These are phyloP conservation scores for Parachaetomium inaequale DNA, from an alignment of 495 filamentous ascomycete species.

Conservation along the genomic window DNA sequence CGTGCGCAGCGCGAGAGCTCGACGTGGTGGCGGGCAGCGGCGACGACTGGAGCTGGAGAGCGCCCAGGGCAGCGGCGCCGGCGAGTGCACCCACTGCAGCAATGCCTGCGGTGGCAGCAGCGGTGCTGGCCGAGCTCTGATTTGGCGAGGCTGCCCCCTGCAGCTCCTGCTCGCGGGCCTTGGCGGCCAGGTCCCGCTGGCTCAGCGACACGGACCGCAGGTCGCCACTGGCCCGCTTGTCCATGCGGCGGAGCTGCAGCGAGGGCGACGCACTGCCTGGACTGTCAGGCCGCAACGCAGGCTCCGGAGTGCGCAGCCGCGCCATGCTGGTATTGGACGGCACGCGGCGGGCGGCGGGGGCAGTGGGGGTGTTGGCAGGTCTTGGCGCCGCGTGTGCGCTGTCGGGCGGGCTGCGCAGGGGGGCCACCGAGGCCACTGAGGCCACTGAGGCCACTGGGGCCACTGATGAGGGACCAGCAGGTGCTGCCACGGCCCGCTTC, in stretches of 20 bases:
- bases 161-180: constrained; percentile 21
- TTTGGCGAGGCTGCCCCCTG: too few species aligned
- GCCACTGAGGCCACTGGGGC: constrained; percentile 3
- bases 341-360: constrained; percentile 39
- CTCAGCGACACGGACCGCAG: constrained; percentile 69
- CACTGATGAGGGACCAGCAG: too few species aligned
- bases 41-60: constrained; percentile 16
- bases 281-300: constrained; percentile 54
- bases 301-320: constrained; percentile 56
- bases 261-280: constrained; percentile 54
- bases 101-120: constrained; percentile 22
- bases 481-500: constrained; percentile 19
- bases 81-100: not conserved
- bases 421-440: constrained; percentile 8
- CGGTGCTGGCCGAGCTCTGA: constrained; percentile 7
- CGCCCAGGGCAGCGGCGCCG: too few species aligned
- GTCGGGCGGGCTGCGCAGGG: constrained; percentile 25
- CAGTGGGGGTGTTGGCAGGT: constrained; percentile 29
- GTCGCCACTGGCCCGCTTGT: constrained; percentile 74
- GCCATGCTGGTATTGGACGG: constrained; percentile 50
- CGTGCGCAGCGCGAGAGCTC: constrained; percentile 54
- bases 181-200: constrained; percentile 40
- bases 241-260: constrained; percentile 58
- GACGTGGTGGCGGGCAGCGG: constrained; percentile 8
- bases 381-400: constrained; percentile 6